Evolutionary conservation across 1,284 basidiomycete genomes (phyloP), one percentile per base, ranked within the genome.

Genomic region (Fomitiporia mediterranea): DNA sequence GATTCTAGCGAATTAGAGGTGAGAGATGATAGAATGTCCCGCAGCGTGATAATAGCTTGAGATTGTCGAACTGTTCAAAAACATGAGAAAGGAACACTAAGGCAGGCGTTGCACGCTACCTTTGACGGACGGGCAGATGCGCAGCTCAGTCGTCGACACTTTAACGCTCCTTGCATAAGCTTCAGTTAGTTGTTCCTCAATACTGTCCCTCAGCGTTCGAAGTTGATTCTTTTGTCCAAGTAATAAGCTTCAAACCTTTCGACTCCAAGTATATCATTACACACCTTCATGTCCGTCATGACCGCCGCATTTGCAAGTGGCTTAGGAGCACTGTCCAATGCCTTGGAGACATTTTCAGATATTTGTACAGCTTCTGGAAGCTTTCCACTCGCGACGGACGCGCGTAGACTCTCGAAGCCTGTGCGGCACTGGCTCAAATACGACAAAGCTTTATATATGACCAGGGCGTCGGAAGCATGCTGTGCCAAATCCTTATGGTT

Each of bases 101-200:
- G 46, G 43, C 9, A 35, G 13, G 27, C 47, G 11, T 27, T 32
- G 55, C 60, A 84, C n/a, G n/a, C n/a, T n/a, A n/a, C 87, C 82
- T 73, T 80, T 75, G 7, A 86, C 75, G n/a, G 73, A 72, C 6
- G 78, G 70, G 53, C 70, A 72, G 53, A 89, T 73, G 17, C 69
- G 65, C 21, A 88, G 62, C 57, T 77, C 74, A 7, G 73, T 74
- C 1, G 78, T 67, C 5, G 78, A 74, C 27, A 86, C 64, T 1
- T 73, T 64, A 21, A 91, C 68, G 62, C 82, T 76, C 59, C 81
- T 76, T 13, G 76, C 68, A 63, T 81, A 90, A 1, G 84, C 85
- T 52, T 88, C 82, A 59, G 76, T 79, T 17, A 91, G 72, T 62
- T 89, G 83, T 58, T 91, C 89, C 63, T 88, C 83, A 3, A 80